A percentile compares a stretch with the other conserved stretches of the same genome.
Evolutionary conservation across 2,329 filamentous ascomycete species (phyloP).

Genomic region (Penicillium palitans): DNA sequence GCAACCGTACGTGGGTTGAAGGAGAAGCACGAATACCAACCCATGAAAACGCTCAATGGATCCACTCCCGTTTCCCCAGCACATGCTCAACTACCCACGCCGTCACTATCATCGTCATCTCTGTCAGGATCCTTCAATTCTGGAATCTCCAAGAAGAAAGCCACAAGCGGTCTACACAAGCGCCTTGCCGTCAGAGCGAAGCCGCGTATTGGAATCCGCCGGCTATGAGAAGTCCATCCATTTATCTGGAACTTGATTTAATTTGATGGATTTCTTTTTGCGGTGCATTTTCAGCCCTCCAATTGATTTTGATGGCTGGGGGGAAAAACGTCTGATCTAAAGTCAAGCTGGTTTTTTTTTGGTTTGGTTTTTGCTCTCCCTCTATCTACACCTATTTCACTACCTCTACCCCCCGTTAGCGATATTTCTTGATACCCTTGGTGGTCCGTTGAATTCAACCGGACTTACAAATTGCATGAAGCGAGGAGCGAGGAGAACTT

Average conservation of each 20-base stretch:
- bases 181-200: conserved; percentile 31
- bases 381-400: not conserved
- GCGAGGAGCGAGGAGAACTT: not conserved
- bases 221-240: conserved; percentile 27
- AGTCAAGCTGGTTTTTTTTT: not conserved
- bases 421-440: conserved; percentile 15
- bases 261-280: not conserved
- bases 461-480: conserved; percentile 7
- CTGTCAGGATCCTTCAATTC: conserved; percentile 13
- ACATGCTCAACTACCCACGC: not conserved
- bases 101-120: conserved; percentile 2
- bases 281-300: not conserved
- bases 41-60: conserved; percentile 4
- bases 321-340: not conserved
- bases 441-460: not conserved
- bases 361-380: not conserved
- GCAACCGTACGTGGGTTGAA: conserved; percentile 15
- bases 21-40: conserved; percentile 11
- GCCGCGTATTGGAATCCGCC: conserved; percentile 38
- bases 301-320: not conserved
- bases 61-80: not conserved
- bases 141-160: conserved; percentile 23
- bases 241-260: not conserved
- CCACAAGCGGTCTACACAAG: conserved; percentile 24
- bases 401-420: not conserved